Base-by-base conservation (phyloP, 805 yeast genomes). In the Osmozyma mogii region DNA sequence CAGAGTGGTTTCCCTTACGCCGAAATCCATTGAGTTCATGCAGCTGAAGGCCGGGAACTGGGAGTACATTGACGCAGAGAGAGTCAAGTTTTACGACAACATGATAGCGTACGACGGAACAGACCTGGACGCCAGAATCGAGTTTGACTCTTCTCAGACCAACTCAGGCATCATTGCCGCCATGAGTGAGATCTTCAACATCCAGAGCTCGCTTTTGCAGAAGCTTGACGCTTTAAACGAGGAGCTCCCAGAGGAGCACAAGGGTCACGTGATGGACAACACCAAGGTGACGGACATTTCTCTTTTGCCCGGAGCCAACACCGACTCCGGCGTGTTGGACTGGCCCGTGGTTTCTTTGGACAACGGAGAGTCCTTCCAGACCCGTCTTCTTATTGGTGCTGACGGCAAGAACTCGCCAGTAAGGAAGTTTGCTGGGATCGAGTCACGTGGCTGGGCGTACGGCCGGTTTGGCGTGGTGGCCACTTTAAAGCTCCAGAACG, bases 371-470 rank as follows among this genome's bases (percentile, higher is more conserved):
- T 40, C 48, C 9, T 63, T 78, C 29, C 71, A 72, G 45, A 70
- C 95, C 0, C 66, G 95, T 31, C 62, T 88, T n/a, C 61, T 88
- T 13, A 74, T 92, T 10, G 98, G 98, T 6, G 95, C 96, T 22
- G 98, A 92, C 52, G 98, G 98, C 1, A 85, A 77, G 52, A 84
- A 87, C 52, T 87, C 96, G 1, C 96, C 96, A 0, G 97, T 83
- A 5, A 70, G 96, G 27, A 67, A 70, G 38, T 88, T 70, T 47
- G 80, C 96, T 0, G 76, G 72, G 2, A 87, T 92, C 32, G 78
- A 77, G 48, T 74, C 94, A 2, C 69, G 95, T 27, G 98, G 98
- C 10, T 92, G 97, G 97, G 72, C 72, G 28, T 92, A 92, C 56
- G 66, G 79, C 42, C 68, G 84, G 28, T 84, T 78, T 58, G 98